Conservation (phyloP, 2,329 filamentous ascomycete species). For the Amauroascus niger region DNA sequence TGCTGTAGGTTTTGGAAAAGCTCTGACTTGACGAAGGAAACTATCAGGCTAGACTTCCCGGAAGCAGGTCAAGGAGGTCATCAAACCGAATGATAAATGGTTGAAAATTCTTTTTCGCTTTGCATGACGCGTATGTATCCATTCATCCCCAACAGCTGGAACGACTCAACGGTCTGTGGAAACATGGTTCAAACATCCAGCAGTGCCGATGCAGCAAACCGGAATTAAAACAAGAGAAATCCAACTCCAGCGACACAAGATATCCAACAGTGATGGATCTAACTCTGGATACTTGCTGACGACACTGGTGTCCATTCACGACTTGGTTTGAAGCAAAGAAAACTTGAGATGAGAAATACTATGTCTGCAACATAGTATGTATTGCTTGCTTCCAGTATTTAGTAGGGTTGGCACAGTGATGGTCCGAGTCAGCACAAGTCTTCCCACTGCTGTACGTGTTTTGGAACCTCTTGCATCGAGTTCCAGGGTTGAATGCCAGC, state of each 20-base stretch:
- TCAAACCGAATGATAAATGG: neutral
- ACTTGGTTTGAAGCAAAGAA: no score
- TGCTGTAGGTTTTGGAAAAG: neutral
- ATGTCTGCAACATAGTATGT: no score
- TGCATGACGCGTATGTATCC: constrained; percentile 4
- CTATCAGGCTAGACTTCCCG: neutral
- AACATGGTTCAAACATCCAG: constrained; percentile 4
- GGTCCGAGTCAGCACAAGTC: neutral
- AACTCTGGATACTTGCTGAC: neutral
- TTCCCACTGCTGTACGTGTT: no score
- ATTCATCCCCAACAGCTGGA: neutral
- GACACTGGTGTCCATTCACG: neutral
- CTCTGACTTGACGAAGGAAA: neutral
- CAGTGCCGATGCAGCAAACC: neutral
- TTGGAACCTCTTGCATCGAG: neutral
- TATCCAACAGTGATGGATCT: neutral
- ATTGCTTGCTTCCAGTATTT: neutral
- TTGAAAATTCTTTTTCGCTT: neutral
- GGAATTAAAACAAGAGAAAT: neutral
- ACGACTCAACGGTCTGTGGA: neutral
- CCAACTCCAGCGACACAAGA: neutral
- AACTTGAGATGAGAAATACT: no score
- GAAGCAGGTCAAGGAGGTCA: neutral
- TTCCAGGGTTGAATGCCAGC: neutral
- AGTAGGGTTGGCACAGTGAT: neutral